Evolutionary conservation across 371 early-diverging fungal species (phyloP), one percentile per base, ranked within the genome.

Genomic region (Syncephalis plumigaleata): DNA sequence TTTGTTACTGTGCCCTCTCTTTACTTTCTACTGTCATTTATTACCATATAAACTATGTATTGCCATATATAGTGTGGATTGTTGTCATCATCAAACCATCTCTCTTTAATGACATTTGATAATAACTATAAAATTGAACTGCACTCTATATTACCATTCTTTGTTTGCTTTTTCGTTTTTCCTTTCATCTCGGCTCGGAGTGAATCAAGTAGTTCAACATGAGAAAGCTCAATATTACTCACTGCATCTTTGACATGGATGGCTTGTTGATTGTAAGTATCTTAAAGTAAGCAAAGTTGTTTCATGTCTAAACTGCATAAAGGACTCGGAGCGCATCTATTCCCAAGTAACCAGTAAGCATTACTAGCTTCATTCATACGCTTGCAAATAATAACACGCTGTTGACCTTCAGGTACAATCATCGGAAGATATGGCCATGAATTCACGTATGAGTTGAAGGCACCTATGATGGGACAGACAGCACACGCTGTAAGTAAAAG

Each of bases 231-330:
- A 46, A 42, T 40, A 78, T 84, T 42, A 76, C 77, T 46, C 77
- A 82, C 47, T 84, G 84, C 51, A 77, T 88, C 46, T 88, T 88
- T 59, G 89, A 88, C 55, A 87, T 88, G 89, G 89, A 84, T 64
- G 79, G 81, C 17, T 58, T 74, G 26, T 70, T 74, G 47, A 65
- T 53, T 38, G 15, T 39, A 18, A 42, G 3, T 46, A 3, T 22
- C 43, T 15, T 46, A 9, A 45, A 22, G 44, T 17, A 22, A n/a
- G 63, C 9, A 44, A 16, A 42, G 47, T 36, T 40, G 37, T 45
- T 46, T 43, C 36, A 20, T 40, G 13, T 39, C 18, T 21, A 64
- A 36, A 66, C 63, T 27, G 66, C 18, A 22, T 67, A 42, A 46
- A 63, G 50, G 81, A 91, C 59, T 90, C 94, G 0, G 94, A 93